Evolutionary conservation across 805 yeast species (phyloP), one percentile per base, ranked within the genome.

Genomic region (Saccharomycopsis schoenii): DNA sequence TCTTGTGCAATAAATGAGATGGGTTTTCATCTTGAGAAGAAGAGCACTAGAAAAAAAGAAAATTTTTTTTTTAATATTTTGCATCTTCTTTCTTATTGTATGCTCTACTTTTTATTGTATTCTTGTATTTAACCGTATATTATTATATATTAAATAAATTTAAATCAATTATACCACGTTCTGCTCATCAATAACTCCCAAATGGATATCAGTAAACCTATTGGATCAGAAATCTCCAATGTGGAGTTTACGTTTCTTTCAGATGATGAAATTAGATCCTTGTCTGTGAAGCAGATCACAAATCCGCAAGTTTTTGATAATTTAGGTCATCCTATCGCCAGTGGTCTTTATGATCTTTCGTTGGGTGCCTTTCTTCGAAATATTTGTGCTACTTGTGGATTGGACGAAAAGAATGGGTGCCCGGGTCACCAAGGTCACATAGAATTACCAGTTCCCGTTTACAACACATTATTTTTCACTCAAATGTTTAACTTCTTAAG

Each of bases 391-490:
- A 93, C 98, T 0, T 94, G 99, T 81, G 97, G 98, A 19, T 78
- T 93, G 64, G 97, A 92, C 71, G 97, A 93, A 67, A 84, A 87
- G 70, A 60, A 56, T 42, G 85, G 83, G 68, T 94, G 99, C 77
- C 97, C 97, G 3, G 99, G 99, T 56, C 99, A 94, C 73, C 90
- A 91, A 73, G 99, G 99, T 64, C 99, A 94, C 73, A 91, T 94
- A 65, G 97, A 93, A 72, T 80, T 94, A 65, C 99, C 99, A 5
- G 86, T 91, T 51, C 96, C 98, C 3, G 96, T 89, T 54, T 94
- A 90, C 78, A 93, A 90, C 71, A 98, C 99, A 19, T 75, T 94
- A 67, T 94, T 96, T 70, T 94, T 96, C 83, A 83, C 84, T 70
- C 97, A 93, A 74, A 77, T 94, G 79, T 94, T 86, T 77, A 81